Conservation (phyloP, 2,329 filamentous ascomycete species). For the Apiospora marii region DNA sequence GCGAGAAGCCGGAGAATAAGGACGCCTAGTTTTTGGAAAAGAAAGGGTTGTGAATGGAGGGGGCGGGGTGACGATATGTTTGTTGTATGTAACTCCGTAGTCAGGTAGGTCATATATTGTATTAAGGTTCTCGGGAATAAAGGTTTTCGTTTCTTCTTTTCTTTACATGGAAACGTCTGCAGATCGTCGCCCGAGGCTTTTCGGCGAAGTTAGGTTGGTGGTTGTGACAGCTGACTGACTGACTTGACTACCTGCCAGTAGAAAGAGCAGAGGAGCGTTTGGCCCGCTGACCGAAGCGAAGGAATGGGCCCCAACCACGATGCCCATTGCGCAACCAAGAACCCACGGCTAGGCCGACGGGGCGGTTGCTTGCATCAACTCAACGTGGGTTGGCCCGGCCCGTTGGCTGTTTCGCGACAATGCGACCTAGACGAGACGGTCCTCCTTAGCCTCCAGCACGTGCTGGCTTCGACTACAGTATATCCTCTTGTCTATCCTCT, state of each 20-base stretch:
- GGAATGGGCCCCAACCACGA: slow-evolving; percentile 11
- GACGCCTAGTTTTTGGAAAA: background rate
- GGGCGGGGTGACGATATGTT: background rate
- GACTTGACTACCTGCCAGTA: background rate
- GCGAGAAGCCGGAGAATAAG: background rate
- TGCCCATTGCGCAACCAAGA: slow-evolving; percentile 2
- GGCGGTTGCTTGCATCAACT: slow-evolving; percentile 20
- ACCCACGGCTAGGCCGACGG: slow-evolving; percentile 15
- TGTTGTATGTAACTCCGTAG: too few species aligned
- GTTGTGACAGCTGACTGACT: background rate
- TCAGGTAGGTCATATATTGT: background rate
- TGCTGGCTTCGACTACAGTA: background rate
- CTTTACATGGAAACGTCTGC: background rate
- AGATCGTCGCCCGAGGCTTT: background rate
- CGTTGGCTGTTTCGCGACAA: slow-evolving; percentile 15
- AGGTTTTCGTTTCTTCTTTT: background rate
- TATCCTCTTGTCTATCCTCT: too few species aligned
- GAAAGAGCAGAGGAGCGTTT: background rate
- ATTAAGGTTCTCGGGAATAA: background rate
- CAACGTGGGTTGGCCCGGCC: slow-evolving; percentile 1
- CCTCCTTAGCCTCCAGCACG: background rate
- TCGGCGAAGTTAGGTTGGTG: background rate
- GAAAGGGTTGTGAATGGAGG: background rate
- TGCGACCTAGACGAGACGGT: slow-evolving; percentile 10
- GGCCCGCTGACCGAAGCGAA: slow-evolving; percentile 14